phyloP scores from a whole-genome alignment of 768 basidiomycete genomes.

The Holtermanniella nyarrowii region DNA sequence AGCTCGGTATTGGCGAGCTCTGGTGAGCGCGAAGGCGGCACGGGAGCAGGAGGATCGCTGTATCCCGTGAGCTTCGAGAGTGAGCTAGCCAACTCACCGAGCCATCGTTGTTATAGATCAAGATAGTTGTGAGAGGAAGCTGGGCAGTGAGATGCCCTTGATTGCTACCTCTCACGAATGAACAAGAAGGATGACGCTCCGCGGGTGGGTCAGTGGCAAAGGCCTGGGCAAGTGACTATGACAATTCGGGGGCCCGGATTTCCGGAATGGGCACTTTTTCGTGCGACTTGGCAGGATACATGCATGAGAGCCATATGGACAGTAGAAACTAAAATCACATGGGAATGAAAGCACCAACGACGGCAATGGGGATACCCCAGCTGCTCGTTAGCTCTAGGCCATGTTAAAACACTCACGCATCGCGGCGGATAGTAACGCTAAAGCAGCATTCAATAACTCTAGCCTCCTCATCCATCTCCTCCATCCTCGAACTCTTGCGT shows the following conservation, averaged over 20 bases:
- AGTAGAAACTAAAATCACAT: not conserved
- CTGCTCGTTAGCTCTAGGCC: constrained; percentile 5
- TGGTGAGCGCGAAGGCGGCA: not conserved
- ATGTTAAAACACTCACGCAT: constrained; percentile 21
- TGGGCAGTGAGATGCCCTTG: too few relatives aligned
- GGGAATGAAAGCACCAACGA: constrained; percentile 25
- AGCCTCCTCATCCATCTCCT: constrained; percentile 12
- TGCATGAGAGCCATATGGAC: not conserved
- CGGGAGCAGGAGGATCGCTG: constrained; percentile 17
- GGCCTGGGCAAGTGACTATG: too few relatives aligned
- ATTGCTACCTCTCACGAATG: too few relatives aligned
- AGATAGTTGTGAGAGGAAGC: not conserved
- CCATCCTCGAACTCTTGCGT: not conserved
- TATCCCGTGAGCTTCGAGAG: too few relatives aligned
- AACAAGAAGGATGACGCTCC: too few relatives aligned
- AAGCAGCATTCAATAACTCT: constrained; percentile 40
- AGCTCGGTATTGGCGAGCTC: constrained; percentile 20
- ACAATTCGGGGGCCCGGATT: too few relatives aligned
- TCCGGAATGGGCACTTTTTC: too few relatives aligned
- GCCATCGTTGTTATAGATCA: not conserved
- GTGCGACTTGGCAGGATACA: not conserved
- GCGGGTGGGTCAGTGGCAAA: too few relatives aligned
- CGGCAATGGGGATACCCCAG: constrained; percentile 38
- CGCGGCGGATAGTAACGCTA: constrained; percentile 41
- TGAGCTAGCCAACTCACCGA: too few relatives aligned